phyloP scores from a whole-genome alignment of 345 rosid species.

The Brassica rapa region DNA sequence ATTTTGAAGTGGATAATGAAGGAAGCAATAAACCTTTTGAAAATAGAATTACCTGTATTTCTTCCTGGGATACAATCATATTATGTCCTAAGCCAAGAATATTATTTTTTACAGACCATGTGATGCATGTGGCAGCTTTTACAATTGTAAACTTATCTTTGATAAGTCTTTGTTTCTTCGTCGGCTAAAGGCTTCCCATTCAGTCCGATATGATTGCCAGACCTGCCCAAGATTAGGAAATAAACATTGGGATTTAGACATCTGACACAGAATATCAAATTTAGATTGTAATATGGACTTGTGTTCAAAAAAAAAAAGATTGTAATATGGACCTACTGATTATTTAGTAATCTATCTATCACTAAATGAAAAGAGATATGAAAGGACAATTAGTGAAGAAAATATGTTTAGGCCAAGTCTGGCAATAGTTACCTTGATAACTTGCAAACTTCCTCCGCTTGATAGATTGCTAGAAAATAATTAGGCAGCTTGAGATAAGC shows the following conservation, averaged over 20 bases:
- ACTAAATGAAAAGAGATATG: not conserved
- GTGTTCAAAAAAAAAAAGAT: too few species aligned
- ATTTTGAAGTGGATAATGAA: not conserved
- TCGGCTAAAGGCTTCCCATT: too few species aligned
- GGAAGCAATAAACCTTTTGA: not conserved
- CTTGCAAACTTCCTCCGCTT: not conserved
- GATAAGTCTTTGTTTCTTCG: too few species aligned
- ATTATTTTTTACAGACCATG: too few species aligned
- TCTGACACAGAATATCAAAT: not conserved
- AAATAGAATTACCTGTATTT: not conserved
- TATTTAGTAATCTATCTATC: not conserved
- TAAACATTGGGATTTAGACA: too few species aligned
- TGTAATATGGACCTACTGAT: not conserved
- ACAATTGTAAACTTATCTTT: not conserved
- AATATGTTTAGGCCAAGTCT: not conserved
- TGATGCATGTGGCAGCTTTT: too few species aligned
- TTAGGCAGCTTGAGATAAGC: too few species aligned
- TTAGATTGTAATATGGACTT: too few species aligned
- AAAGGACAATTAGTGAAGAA: not conserved
- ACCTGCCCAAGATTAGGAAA: too few species aligned
- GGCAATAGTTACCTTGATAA: not conserved
- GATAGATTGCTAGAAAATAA: too few species aligned
- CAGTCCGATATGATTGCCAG: too few species aligned
- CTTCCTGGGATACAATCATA: not conserved
- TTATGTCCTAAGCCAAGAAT: not conserved